These are phyloP conservation scores for Lycium barbarum DNA, from an alignment of 257 asterid genomes.

Conservation along the genomic window DNA sequence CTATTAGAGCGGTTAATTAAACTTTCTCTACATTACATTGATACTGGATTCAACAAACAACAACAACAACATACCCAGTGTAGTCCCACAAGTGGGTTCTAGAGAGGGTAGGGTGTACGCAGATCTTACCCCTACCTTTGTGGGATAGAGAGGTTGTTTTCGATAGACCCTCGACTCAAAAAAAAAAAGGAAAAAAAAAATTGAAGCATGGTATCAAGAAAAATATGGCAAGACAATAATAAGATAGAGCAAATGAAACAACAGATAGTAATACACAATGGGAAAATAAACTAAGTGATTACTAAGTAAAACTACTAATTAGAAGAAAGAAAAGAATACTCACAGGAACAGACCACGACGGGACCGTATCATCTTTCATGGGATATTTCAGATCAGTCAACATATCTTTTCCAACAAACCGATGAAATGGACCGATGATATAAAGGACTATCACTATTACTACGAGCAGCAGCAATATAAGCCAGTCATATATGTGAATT, in stretches of 20 bases:
- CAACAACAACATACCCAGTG: too few relatives aligned
- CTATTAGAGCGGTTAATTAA: neutral
- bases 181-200: too few relatives aligned
- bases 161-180: too few relatives aligned
- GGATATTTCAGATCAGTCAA: conserved; percentile 81
- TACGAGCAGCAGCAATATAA: conserved; percentile 67
- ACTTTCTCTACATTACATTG: neutral
- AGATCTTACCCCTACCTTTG: too few relatives aligned
- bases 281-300: too few relatives aligned
- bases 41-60: neutral
- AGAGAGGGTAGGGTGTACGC: too few relatives aligned
- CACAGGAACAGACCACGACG: conserved; percentile 90
- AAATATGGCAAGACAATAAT: too few relatives aligned
- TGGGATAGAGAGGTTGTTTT: too few relatives aligned
- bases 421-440: conserved; percentile 64
- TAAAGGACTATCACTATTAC: conserved; percentile 55
- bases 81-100: too few relatives aligned
- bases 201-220: too few relatives aligned
- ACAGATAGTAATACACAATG: too few relatives aligned
- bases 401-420: conserved; percentile 82
- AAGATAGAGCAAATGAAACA: too few relatives aligned
- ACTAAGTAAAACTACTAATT: neutral
- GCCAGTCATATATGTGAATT: conserved; percentile 80
- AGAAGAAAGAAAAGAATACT: conserved; percentile 35
- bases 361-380: conserved; percentile 78